A percentile compares a stretch with the other conserved stretches of the same genome.
Conservation (phyloP, 2,329 filamentous ascomycete species). For the Podosphaera aphanis region DNA sequence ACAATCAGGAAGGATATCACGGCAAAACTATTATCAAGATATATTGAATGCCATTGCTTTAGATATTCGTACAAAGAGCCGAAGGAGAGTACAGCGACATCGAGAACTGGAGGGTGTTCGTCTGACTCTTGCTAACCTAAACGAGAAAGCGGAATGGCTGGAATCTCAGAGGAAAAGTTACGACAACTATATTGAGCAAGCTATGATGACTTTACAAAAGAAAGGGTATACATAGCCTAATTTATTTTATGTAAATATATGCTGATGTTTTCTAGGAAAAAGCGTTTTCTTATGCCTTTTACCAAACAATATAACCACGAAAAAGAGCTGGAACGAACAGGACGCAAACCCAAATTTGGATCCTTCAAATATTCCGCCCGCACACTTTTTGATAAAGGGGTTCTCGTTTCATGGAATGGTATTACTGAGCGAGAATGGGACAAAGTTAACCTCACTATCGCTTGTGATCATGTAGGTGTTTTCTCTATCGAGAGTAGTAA, state of each 20-base stretch:
- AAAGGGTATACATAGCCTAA: conserved; percentile 40
- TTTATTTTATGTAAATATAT: conserved; percentile 1
- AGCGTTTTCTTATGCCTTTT: conserved; percentile 82
- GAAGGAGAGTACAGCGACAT: conserved; percentile 72
- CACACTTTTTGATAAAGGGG: conserved; percentile 74
- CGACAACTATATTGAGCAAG: conserved; percentile 97
- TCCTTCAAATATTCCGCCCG: conserved; percentile 93
- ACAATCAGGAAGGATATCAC: conserved; percentile 61
- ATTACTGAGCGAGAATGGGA: conserved; percentile 68
- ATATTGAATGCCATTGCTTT: conserved; percentile 91
- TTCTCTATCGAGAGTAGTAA: conserved; percentile 81
- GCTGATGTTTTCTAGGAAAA: conserved; percentile 34
- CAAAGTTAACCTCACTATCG: conserved; percentile 82
- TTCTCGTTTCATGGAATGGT: conserved; percentile 75
- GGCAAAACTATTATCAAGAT: conserved; percentile 84
- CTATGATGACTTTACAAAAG: conserved; percentile 91
- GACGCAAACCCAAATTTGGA: conserved; percentile 88
- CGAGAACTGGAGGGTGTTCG: conserved; percentile 71
- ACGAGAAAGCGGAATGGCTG: conserved; percentile 74
- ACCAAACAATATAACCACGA: conserved; percentile 98
- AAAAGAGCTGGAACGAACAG: conserved; percentile 75
- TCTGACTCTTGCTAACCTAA: conserved; percentile 48
- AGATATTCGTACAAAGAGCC: conserved; percentile 92
- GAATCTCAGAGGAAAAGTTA: conserved; percentile 93
- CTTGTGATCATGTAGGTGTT: conserved; percentile 77